Evolutionary conservation across 495 filamentous ascomycete species (phyloP).

Genomic region (Penicillium coffeae): DNA sequence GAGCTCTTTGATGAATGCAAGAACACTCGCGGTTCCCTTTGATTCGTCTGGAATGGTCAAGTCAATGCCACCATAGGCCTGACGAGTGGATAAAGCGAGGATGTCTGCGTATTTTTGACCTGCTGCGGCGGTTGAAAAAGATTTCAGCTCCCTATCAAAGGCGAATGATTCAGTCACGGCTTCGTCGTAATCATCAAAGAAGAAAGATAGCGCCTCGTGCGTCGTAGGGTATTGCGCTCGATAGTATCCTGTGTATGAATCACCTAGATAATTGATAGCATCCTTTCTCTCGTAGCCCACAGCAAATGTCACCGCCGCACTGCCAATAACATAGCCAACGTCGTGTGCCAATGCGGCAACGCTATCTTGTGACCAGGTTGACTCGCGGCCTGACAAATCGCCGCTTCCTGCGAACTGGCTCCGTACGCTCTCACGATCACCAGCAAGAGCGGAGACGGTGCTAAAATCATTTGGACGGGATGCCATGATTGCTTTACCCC

Average conservation of each 20-base stretch:
- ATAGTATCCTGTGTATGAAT: conserved; percentile 43
- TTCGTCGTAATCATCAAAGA: conserved; percentile 42
- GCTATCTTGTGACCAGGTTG: conserved; percentile 23
- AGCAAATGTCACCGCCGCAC: conserved; percentile 39
- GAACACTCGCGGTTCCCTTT: conserved; percentile 36
- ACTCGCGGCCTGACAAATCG: conserved; percentile 13
- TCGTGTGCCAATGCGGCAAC: conserved; percentile 43
- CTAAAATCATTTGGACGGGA: conserved; percentile 24
- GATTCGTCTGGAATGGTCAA: conserved; percentile 41
- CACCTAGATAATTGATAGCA: conserved; percentile 47
- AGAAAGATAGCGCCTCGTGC: conserved; percentile 33
- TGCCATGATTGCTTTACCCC: conserved; percentile 35
- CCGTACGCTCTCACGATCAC: conserved; percentile 17
- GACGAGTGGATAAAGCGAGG: conserved; percentile 42
- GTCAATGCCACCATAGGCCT: conserved; percentile 49
- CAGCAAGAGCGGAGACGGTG: conserved; percentile 27
- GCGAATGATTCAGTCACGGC: conserved; percentile 30
- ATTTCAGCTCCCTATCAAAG: conserved; percentile 32
- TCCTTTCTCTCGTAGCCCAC: conserved; percentile 44
- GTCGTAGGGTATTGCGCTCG: conserved; percentile 30
- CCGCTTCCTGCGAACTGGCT: conserved; percentile 24
- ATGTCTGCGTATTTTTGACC: conserved; percentile 48
- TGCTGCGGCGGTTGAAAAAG: conserved; percentile 24
- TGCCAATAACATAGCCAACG: conserved; percentile 30
- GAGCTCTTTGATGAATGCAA: conserved; percentile 53